These are phyloP conservation scores for Eimeria acervulina DNA, from an alignment of 169 alveolate species.

Conservation along the genomic window DNA sequence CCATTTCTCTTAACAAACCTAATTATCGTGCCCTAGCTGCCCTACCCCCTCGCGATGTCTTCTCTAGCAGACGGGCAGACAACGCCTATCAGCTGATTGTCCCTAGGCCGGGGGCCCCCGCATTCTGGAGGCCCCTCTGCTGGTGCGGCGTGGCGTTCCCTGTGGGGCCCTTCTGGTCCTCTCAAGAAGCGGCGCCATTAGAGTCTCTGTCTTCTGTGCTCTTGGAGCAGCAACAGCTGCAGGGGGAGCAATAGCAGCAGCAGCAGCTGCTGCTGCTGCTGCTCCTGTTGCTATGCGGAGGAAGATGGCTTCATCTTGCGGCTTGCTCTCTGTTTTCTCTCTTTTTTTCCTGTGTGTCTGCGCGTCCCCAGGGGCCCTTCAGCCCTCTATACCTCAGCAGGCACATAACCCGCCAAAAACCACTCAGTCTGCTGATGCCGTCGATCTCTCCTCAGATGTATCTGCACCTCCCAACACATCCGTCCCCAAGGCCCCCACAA, in stretches of 20 bases:
- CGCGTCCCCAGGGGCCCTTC: not conserved
- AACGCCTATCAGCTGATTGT: not conserved
- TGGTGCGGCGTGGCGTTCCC: no score
- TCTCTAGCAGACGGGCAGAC: not conserved
- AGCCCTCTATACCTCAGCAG: not conserved
- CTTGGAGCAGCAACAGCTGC: not conserved
- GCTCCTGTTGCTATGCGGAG: not conserved
- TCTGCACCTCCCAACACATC: not conserved
- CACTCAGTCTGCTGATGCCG: not conserved
- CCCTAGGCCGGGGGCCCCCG: not conserved
- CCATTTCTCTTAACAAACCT: no score
- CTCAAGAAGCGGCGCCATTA: not conserved
- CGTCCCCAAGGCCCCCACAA: not conserved
- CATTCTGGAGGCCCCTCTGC: not conserved
- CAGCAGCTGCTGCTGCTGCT: not conserved
- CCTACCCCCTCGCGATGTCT: no score
- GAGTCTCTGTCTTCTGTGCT: not conserved
- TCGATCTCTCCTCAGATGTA: not conserved
- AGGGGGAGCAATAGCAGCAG: not conserved
- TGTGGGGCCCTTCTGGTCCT: not conserved
- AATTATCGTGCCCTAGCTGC: no score
- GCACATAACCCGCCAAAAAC: not conserved
- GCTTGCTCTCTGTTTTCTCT: not conserved
- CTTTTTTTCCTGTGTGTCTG: not conserved
- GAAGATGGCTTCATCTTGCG: not conserved